Evolutionary conservation across 257 asterid species (phyloP), one percentile per base, ranked within the genome.

Genomic region (Euphrasia confusa): DNA sequence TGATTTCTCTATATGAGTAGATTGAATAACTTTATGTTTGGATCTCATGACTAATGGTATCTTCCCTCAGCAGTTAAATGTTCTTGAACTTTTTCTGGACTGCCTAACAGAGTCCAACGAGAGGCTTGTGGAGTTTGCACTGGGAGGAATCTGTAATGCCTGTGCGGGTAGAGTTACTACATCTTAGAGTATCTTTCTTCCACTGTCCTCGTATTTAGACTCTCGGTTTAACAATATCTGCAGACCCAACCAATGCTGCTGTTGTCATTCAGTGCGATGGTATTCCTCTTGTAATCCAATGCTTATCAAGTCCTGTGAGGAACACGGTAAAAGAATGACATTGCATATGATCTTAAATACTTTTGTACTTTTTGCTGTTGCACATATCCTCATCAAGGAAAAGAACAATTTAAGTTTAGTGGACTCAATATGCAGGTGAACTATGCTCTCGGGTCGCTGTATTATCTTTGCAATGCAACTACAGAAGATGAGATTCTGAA

Each of bases 301-400:
- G 99, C 75, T 77, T 92, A 69, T 92, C 97, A 21, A 92, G 97
- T 66, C 97, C 93, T 53, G 98, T 92, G 74, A 78, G 80, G 74
- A 89, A 80, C 85, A 92, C 95, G 82, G 97, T 92, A 86, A 21
- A 21, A 50, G 49, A 57, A 59, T 35, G 37, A 40, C 33, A 18
- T 40, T 30, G 10, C 58, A 12, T 66, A 61, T 39, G n/a, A 11
- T 35, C 40, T 35, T 35, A 35, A 35, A 35, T 35, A 35, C 8
- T 35, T 35, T 35, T 10, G 7, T 35, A 35, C 10, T 35, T 35
- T 35, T 35, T 35, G 40, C 40, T 7, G 10, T 35, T 6, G 9
- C 40, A 35, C 8, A 35, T 35, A 35, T 35, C 10, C 40, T 35
- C 40, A 6, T 35, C 40, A 7, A 35, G 10, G 40, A 6, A 35